Conservation (phyloP, 495 filamentous ascomycete genomes). For the Cercophora newfieldiana region DNA sequence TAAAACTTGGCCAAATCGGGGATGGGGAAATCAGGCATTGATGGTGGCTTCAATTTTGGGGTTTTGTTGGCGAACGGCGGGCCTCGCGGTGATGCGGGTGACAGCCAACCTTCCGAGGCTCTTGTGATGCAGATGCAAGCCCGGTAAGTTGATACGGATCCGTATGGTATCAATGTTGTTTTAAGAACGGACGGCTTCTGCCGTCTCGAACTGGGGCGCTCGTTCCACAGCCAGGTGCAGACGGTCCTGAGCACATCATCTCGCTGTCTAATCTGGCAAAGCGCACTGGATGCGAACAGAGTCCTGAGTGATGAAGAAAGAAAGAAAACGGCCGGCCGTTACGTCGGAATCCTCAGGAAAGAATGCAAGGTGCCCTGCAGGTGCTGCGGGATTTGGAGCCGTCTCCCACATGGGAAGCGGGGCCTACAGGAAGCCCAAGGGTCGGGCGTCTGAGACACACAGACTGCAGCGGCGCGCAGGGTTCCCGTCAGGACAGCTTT, state of each 20-base stretch:
- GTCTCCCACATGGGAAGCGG: conserved; percentile 1
- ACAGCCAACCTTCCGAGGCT: no score
- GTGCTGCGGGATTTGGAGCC: background rate
- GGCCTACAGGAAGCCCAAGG: background rate
- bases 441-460: background rate
- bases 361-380: background rate
- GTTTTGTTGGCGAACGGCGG: background rate
- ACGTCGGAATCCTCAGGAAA: background rate
- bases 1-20: background rate
- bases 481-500: conserved; percentile 3
- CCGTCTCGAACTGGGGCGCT: conserved; percentile 11
- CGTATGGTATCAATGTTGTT: conserved; percentile 11
- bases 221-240: background rate
- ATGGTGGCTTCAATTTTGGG: conserved; percentile 3
- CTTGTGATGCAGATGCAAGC: background rate
- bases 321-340: background rate
- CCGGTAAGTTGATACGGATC: background rate
- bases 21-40: conserved; percentile 6
- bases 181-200: conserved; percentile 19
- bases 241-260: background rate
- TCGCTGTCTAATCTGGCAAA: background rate
- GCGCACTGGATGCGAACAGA: background rate
- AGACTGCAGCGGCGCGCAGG: background rate
- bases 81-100: no score
- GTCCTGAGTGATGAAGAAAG: background rate